Percentiles rank a stretch among this genome's conserved stretches.
Conservation (phyloP, 768 basidiomycete species). For the Tricholoma furcatifolium region DNA sequence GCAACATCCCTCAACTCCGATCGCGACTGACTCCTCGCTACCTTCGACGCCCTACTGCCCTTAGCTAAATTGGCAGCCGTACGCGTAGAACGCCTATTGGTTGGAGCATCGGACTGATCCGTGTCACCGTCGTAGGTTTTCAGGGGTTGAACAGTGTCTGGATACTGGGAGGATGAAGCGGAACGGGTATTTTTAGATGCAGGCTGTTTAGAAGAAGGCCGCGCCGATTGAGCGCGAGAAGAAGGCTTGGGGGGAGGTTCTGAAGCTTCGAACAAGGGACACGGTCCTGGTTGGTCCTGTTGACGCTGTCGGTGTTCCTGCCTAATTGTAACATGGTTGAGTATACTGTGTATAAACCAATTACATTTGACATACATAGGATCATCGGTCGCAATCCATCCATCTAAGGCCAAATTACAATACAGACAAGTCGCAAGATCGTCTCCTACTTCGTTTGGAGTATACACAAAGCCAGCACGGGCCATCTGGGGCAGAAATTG, state of each 20-base stretch:
- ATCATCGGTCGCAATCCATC: slow-evolving; percentile 87
- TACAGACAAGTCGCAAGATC: slow-evolving; percentile 87
- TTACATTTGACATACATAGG: slow-evolving; percentile 63
- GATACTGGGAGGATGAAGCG: slow-evolving; percentile 27
- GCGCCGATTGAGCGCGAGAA: slow-evolving; percentile 25
- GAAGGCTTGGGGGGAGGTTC: slow-evolving; percentile 20
- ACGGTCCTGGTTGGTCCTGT: slow-evolving; percentile 45
- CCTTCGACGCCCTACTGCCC: slow-evolving; percentile 17
- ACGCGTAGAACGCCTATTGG: slow-evolving; percentile 18
- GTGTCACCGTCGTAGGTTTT: slow-evolving; percentile 41
- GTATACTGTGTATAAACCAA: slow-evolving; percentile 8
- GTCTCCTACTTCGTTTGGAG: slow-evolving; percentile 63
- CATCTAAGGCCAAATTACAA: slow-evolving; percentile 75
- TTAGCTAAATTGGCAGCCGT: slow-evolving; percentile 3
- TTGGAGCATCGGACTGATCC: slow-evolving; percentile 15
- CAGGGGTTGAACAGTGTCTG: slow-evolving; percentile 35
- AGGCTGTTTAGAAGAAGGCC: slow-evolving; percentile 27
- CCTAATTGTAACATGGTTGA: slow-evolving; percentile 32
- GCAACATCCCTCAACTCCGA: slow-evolving; percentile 14
- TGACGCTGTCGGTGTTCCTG: slow-evolving; percentile 75
- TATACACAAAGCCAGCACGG: slow-evolving; percentile 83
- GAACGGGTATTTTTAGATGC: slow-evolving; percentile 26
- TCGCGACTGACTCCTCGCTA: slow-evolving; percentile 15
- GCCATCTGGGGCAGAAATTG: slow-evolving; percentile 63
- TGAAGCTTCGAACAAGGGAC: slow-evolving; percentile 38